Percentiles rank a stretch among this genome's conserved stretches.
Evolutionary conservation across 345 rosid species (phyloP).

Genomic region (Reutealis trisperma): DNA sequence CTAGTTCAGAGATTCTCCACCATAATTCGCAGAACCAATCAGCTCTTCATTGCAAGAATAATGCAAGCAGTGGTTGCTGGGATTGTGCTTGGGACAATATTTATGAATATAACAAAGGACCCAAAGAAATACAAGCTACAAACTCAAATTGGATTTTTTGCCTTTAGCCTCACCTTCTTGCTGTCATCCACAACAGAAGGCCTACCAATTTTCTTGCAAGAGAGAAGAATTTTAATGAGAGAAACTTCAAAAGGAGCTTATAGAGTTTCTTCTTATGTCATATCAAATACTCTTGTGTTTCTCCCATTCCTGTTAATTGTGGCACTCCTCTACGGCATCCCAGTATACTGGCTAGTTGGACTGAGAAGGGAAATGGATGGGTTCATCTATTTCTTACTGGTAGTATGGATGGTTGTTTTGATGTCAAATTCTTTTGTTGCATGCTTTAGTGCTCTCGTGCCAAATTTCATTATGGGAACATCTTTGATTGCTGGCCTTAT

Average conservation of each 20-base stretch:
- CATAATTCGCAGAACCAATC: slow-evolving; percentile 32
- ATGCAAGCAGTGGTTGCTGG: slow-evolving; percentile 29
- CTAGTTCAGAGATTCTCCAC: slow-evolving; percentile 31
- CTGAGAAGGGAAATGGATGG: slow-evolving; percentile 33
- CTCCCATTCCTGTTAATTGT: slow-evolving; percentile 34
- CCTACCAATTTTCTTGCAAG: slow-evolving; percentile 38
- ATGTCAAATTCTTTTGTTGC: slow-evolving; percentile 39
- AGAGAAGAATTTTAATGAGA: slow-evolving; percentile 32
- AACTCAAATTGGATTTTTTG: slow-evolving; percentile 39
- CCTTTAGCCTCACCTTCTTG: slow-evolving; percentile 35
- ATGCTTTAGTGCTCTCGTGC: slow-evolving; percentile 36
- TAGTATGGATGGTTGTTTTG: slow-evolving; percentile 35
- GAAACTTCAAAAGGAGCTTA: slow-evolving; percentile 42
- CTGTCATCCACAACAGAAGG: slow-evolving; percentile 41
- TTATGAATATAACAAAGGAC: slow-evolving; percentile 25
- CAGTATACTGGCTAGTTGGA: slow-evolving; percentile 37
- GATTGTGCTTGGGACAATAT: slow-evolving; percentile 32
- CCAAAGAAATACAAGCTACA: slow-evolving; percentile 20
- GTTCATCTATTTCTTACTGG: slow-evolving; percentile 34
- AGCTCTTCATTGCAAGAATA: slow-evolving; percentile 38
- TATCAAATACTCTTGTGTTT: slow-evolving; percentile 35
- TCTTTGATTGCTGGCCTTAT: slow-evolving; percentile 31
- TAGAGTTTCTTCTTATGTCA: slow-evolving; percentile 36
- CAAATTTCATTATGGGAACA: slow-evolving; percentile 35
- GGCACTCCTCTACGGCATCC: slow-evolving; percentile 34